Base-by-base conservation (phyloP, 306 rosid species). In the Pyrus pyrifolia region DNA sequence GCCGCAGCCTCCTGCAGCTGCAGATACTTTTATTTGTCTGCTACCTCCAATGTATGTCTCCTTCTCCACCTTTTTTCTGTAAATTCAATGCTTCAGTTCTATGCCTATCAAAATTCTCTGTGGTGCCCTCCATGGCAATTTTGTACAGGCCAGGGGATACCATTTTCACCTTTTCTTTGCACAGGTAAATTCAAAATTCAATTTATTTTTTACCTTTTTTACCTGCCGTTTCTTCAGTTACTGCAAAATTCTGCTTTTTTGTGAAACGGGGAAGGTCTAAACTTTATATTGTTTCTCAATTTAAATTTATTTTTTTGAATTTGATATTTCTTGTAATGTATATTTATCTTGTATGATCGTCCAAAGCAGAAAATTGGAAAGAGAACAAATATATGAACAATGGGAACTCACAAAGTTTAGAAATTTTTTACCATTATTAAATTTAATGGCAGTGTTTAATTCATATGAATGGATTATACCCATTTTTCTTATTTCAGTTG, bases 51-150 rank as follows among this genome's bases (percentile, higher is more conserved):
- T 25, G 27, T 25, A 42, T 2, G 45, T 42, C 45, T 42, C 45
- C 45, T 42, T 42, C 45, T 42, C 45, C 45, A 42, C 45, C 12
- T 42, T 9, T 40, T 42, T 42, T 42, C 45, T 9, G 45, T 42
- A 42, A 42, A 42, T 42, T 42, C 45, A 42, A 9, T 42, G 45
- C 45, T 10, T 2, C 45, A 42, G 11, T 10, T 8, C 45, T 42
- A 42, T 42, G 45, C 45, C 45, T 42, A 42, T 42, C 45, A 42
- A 42, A 42, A 42, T 42, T 42, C 45, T 42, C 12, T 42, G 12
- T 13, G 55, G 44, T 52, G 67, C 27, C 44, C 65, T 77, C 75
- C 63, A 59, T 69, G 79, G 81, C 29, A 77, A 27, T 67, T 38
- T 42, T 42, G 45, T 23, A 8, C 75, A 68, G 38, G 19, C 63